These are phyloP conservation scores for Erigeron philadelphicus DNA, from an alignment of 140 eudicot genomes.

Conservation along the genomic window DNA sequence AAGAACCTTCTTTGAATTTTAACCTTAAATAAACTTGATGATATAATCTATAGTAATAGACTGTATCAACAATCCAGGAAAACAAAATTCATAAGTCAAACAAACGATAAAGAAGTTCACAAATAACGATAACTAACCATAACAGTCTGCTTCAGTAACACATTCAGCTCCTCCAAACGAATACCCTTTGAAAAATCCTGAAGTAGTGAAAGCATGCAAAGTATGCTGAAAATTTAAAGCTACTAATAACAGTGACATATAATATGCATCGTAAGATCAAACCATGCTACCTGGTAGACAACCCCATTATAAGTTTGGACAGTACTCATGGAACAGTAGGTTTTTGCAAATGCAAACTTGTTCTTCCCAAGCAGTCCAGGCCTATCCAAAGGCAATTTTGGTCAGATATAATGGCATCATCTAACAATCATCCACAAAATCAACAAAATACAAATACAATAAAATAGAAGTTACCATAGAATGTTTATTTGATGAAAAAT, in stretches of 20 bases:
- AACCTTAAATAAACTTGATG: slow-evolving; percentile 2
- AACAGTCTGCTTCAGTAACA: slow-evolving; percentile 84
- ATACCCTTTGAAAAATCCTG: slow-evolving; percentile 89
- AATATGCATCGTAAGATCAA: slow-evolving; percentile 3
- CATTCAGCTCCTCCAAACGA: slow-evolving; percentile 84
- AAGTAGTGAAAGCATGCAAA: slow-evolving; percentile 5
- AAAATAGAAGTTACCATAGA: slow-evolving; percentile 54
- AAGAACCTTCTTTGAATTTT: not conserved
- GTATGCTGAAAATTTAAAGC: slow-evolving; percentile 7
- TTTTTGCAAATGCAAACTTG: slow-evolving; percentile 79
- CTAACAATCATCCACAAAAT: not conserved
- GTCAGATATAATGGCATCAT: slow-evolving; percentile 16
- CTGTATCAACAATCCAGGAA: not conserved
- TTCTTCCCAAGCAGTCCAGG: slow-evolving; percentile 87
- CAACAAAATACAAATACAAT: not conserved
- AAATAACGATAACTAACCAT: slow-evolving; percentile 53
- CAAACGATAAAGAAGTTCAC: slow-evolving; percentile 2
- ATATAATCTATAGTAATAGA: not conserved
- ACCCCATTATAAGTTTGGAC: slow-evolving; percentile 53
- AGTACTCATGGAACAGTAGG: slow-evolving; percentile 59
- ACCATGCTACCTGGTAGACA: slow-evolving; percentile 54
- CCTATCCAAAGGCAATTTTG: slow-evolving; percentile 45
- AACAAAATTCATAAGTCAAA: slow-evolving; percentile 4
- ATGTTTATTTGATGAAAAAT: slow-evolving; percentile 92
- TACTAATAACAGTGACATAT: slow-evolving; percentile 14